Percentiles rank a stretch among this genome's conserved stretches.
Conservation (phyloP, 108 stramenopile species). For the Discostella stelligeroides region DNA sequence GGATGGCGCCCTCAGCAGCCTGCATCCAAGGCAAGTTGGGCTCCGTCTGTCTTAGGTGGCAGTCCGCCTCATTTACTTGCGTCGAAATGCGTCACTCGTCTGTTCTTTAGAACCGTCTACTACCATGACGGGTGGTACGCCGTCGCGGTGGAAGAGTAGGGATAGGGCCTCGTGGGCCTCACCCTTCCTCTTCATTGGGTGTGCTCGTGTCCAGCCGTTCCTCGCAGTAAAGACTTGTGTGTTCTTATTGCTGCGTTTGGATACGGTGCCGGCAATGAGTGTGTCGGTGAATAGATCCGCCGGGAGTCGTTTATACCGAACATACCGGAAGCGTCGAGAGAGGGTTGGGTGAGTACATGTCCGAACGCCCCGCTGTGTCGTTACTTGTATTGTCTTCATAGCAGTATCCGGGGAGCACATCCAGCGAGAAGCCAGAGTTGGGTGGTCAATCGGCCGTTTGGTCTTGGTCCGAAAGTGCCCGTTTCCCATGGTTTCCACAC, state of each 20-base stretch:
- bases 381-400: constrained; percentile 14
- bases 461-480: not conserved
- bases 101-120: constrained; percentile 40
- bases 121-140: constrained; percentile 41
- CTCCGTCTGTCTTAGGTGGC: constrained; percentile 23
- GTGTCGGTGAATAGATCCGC: constrained; percentile 36
- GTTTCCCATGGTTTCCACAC: not conserved
- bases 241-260: constrained; percentile 24
- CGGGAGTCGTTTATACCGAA: constrained; percentile 29
- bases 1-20: constrained; percentile 30
- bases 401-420: constrained; percentile 28
- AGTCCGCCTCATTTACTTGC: constrained; percentile 24
- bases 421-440: constrained; percentile 25
- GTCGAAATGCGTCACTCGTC: constrained; percentile 19
- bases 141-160: constrained; percentile 25
- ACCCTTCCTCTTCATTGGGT: constrained; percentile 21
- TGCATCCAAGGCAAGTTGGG: constrained; percentile 37
- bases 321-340: constrained; percentile 16
- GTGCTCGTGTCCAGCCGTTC: constrained; percentile 20
- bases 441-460: not conserved
- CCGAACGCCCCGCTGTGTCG: constrained; percentile 39
- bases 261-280: not conserved
- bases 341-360: constrained; percentile 13
- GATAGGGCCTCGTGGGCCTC: constrained; percentile 39
- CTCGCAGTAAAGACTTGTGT: constrained; percentile 29